Evolutionary conservation across 148 eudicot genomes (phyloP).

Genomic region (Camellia japonica): DNA sequence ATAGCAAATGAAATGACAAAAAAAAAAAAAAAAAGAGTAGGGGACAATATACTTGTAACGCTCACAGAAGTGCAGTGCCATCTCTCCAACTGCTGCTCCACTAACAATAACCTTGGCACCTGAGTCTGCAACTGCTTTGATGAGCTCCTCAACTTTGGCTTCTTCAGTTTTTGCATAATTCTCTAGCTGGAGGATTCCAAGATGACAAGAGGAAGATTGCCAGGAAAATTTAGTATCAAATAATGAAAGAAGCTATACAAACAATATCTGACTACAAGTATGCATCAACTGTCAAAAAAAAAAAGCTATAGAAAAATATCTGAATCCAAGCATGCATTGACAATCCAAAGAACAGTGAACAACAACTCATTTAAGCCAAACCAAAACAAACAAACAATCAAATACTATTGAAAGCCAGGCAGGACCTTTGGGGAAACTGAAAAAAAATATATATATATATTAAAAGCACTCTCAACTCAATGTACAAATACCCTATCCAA

Average conservation of each 20-base stretch:
- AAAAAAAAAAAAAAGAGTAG: not conserved
- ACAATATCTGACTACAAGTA: not conserved
- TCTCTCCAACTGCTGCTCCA: slow-evolving; percentile 93
- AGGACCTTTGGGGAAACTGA: too few species aligned
- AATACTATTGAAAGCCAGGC: too few species aligned
- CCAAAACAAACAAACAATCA: too few species aligned
- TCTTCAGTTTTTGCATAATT: slow-evolving; percentile 94
- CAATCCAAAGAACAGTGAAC: not conserved
- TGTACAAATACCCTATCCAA: not conserved
- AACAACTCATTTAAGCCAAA: too few species aligned
- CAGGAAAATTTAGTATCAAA: not conserved
- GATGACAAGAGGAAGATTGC: not conserved
- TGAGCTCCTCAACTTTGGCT: slow-evolving; percentile 93
- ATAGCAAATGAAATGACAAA: not conserved
- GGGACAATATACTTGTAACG: slow-evolving; percentile 65
- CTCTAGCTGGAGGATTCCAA: slow-evolving; percentile 59
- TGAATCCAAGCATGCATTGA: not conserved
- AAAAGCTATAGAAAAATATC: not conserved
- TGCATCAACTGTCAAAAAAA: not conserved
- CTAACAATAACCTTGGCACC: slow-evolving; percentile 97
- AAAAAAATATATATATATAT: too few species aligned
- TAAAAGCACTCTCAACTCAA: not conserved
- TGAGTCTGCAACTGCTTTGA: slow-evolving; percentile 97
- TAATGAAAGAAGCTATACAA: not conserved
- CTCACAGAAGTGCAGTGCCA: slow-evolving; percentile 97